phyloP scores from a whole-genome alignment of 768 basidiomycete species.

The Gymnopilus junonius region DNA sequence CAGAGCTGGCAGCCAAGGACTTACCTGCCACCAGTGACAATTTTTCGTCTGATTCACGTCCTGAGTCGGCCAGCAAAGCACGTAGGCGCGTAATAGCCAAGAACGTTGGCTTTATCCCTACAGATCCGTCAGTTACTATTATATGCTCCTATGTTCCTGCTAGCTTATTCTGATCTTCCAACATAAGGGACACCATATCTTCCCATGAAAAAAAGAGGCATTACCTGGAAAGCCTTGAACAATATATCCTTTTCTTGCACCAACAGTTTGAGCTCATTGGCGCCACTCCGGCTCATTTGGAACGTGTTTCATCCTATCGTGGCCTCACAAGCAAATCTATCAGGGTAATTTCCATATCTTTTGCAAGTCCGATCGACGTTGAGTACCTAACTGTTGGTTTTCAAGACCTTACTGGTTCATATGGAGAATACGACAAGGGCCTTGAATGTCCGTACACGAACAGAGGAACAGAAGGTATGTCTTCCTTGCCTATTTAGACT shows the following conservation, averaged over 20 bases:
- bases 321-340: constrained; percentile 69
- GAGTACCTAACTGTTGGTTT: neutral
- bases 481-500: neutral
- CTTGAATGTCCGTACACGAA: constrained; percentile 51
- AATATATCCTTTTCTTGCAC: constrained; percentile 70
- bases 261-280: constrained; percentile 60
- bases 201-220: constrained; percentile 80
- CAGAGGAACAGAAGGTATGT: constrained; percentile 60
- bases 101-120: constrained; percentile 58
- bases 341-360: constrained; percentile 40
- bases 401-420: constrained; percentile 69
- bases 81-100: constrained; percentile 62
- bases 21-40: constrained; percentile 11
- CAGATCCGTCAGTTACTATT: constrained; percentile 57
- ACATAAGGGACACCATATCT: constrained; percentile 66
- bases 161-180: constrained; percentile 6
- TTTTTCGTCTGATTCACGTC: constrained; percentile 13
- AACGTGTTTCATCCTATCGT: constrained; percentile 53
- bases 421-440: constrained; percentile 62
- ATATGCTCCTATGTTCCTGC: neutral
- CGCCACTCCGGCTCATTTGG: constrained; percentile 47
- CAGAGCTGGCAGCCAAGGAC: constrained; percentile 39
- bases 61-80: constrained; percentile 58
- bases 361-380: neutral
- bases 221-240: constrained; percentile 75